Percentiles rank a stretch among this genome's conserved stretches.
phyloP scores from a whole-genome alignment of 2,329 filamentous ascomycete genomes.

The Diaporthe amygdali region DNA sequence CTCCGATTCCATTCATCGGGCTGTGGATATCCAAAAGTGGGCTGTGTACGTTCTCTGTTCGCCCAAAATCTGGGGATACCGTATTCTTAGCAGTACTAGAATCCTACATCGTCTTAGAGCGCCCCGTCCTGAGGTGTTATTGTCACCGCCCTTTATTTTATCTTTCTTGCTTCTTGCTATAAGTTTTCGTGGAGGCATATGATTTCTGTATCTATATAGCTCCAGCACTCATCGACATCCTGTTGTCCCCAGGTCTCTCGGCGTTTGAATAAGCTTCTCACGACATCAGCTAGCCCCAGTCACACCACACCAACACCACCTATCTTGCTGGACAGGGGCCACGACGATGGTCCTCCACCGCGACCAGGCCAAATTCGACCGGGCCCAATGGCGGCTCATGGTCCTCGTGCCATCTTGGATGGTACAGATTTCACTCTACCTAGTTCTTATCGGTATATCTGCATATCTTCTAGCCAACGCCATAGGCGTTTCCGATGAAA shows the following conservation, averaged over 20 bases:
- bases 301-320: neutral
- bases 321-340: conserved; percentile 1
- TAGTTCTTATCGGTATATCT: conserved; percentile 56
- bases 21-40: conserved; percentile 21
- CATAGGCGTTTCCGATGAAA: conserved; percentile 46
- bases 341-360: conserved; percentile 47
- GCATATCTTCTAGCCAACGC: conserved; percentile 57
- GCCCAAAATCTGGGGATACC: conserved; percentile 17
- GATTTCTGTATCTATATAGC: neutral
- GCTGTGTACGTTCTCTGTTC: conserved; percentile 18
- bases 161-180: neutral
- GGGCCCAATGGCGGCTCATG: conserved; percentile 55
- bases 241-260: neutral
- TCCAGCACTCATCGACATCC: neutral
- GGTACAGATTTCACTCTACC: conserved; percentile 50
- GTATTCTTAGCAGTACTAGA: conserved; percentile 18
- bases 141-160: conserved; percentile 18
- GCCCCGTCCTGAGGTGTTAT: neutral
- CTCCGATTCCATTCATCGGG: neutral
- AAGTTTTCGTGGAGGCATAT: neutral
- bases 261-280: conserved; percentile 10
- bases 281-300: neutral
- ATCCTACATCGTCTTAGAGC: conserved; percentile 11
- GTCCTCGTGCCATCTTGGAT: conserved; percentile 57
- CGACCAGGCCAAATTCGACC: conserved; percentile 57